These are phyloP conservation scores for Moniliella sp. DNA, from an alignment of 1,284 basidiomycete species.

Conservation along the genomic window DNA sequence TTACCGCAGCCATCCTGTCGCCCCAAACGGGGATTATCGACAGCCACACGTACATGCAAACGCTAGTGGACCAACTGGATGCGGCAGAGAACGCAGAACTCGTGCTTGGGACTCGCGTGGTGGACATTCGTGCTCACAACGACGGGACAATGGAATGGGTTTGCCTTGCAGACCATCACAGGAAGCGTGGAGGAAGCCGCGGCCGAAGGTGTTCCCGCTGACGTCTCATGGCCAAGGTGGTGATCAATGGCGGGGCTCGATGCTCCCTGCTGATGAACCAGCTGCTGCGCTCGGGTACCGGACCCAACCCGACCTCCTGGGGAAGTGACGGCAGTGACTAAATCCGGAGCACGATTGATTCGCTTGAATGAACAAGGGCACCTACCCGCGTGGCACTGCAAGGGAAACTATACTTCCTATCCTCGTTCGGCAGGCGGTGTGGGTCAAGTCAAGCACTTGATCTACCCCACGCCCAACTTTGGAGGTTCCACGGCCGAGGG, in stretches of 20 bases:
- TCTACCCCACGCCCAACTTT: slow-evolving; percentile 25
- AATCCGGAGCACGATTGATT: too few species aligned
- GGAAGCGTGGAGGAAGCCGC: too few species aligned
- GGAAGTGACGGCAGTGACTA: slow-evolving; percentile 4
- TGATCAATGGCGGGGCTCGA: slow-evolving; percentile 78
- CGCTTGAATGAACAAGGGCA: slow-evolving; percentile 2
- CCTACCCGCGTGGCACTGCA: slow-evolving; percentile 19
- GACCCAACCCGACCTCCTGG: too few species aligned
- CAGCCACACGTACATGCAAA: slow-evolving; percentile 55
- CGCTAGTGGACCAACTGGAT: slow-evolving; percentile 54
- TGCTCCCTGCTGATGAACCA: slow-evolving; percentile 21
- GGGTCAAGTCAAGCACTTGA: slow-evolving; percentile 15
- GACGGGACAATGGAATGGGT: too few species aligned
- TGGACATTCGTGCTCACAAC: slow-evolving; percentile 56
- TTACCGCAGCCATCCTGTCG: slow-evolving; percentile 55
- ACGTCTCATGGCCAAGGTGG: slow-evolving; percentile 55
- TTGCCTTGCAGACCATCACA: too few species aligned
- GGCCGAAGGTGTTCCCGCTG: slow-evolving; percentile 34
- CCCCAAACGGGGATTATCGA: slow-evolving; percentile 78
- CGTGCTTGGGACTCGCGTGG: slow-evolving; percentile 60
- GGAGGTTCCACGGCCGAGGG: too few species aligned
- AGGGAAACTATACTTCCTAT: slow-evolving; percentile 29
- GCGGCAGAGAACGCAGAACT: slow-evolving; percentile 53
- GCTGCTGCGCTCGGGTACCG: too few species aligned
- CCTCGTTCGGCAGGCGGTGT: slow-evolving; percentile 6